Evolutionary conservation across 352 stramenopile genomes (phyloP).

Genomic region (Globisporangium mamillatum): DNA sequence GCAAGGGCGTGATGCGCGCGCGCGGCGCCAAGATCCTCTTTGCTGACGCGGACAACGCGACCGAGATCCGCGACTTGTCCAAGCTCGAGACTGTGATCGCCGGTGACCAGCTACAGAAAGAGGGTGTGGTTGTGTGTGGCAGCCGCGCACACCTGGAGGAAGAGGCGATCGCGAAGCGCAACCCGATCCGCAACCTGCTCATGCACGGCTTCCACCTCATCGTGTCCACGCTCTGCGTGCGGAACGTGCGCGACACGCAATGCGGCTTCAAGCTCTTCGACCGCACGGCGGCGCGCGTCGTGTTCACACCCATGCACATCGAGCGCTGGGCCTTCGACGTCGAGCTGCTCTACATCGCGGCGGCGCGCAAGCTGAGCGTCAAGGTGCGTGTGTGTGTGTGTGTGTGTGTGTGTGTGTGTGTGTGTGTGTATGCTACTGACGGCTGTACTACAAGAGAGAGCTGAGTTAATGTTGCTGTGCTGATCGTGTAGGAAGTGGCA

Average conservation of each 20-base stretch:
- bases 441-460: conserved; percentile 5
- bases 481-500: conserved; percentile 77
- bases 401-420: conserved; percentile 43
- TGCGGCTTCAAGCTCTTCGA: conserved; percentile 96
- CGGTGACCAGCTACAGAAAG: conserved; percentile 20
- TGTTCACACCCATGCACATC: conserved; percentile 92
- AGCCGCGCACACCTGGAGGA: conserved; percentile 90
- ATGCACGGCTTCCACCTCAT: conserved; percentile 93
- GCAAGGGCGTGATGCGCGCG: conserved; percentile 86
- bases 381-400: conserved; percentile 36
- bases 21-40: conserved; percentile 85
- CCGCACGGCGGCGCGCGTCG: conserved; percentile 63
- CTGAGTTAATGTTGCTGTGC: background rate
- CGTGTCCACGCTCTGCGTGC: conserved; percentile 83
- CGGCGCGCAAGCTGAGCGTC: conserved; percentile 46
- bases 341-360: conserved; percentile 90
- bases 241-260: conserved; percentile 90
- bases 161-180: conserved; percentile 77
- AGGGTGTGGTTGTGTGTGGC: conserved; percentile 82
- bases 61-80: conserved; percentile 87
- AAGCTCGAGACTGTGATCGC: conserved; percentile 66
- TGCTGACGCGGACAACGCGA: conserved; percentile 92
- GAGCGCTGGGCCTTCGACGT: conserved; percentile 95
- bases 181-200: conserved; percentile 87
- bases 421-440: conserved; percentile 3